Base-by-base conservation (phyloP, 2,329 filamentous ascomycete genomes). In the Diaporthe ilicicola region DNA sequence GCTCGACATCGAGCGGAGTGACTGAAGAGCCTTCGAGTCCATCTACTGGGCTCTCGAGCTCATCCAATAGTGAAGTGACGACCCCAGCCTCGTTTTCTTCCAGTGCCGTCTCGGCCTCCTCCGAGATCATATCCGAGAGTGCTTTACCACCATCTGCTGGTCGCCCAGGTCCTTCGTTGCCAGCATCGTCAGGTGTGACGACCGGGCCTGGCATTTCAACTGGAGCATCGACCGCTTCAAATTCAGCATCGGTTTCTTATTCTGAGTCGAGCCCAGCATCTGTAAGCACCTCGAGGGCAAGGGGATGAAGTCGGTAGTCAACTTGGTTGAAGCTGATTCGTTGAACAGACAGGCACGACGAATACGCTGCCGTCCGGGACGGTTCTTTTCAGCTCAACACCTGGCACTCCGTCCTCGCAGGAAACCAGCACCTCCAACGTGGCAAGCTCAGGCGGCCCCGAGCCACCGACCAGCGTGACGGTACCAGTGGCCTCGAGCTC, bases 381-480 rank as follows among this genome's bases (percentile, higher is more conserved):
- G 27, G 4, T 1, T 10, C 4, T 48, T 22, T n/a, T 27, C 12
- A 59, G 53, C 10, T 50, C 65, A 39, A n/a, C 15, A 29, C 32
- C 19, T 3, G 32, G 15, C n/a, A 62, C 48, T 8, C 59, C 55
- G 24, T 54, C 67, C 15, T 55, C 71, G 5, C 34, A 34, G 42
- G 50, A 2, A 9, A 17, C 44, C 4, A 46, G 62, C 50, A 29
- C 71, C 15, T 54, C 71, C 13, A 37, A 19, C 12, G 34, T 17
- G n/a, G 27, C 54, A 34, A 68, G 32, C 34, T 70, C 56, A n/a
- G 27, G 27, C 2, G 29, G 55, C 22, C 61, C 66, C 27, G 64
- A 29, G 19, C 17, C 24, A 1, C 37, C 9, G 46, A 67, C 24
- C 42, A 42, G 56, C 15, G 44, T 34, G 19, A 29, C 37, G 10